Base-by-base conservation (phyloP, 805 yeast genomes). In the Schwanniomyces polymorphus region DNA sequence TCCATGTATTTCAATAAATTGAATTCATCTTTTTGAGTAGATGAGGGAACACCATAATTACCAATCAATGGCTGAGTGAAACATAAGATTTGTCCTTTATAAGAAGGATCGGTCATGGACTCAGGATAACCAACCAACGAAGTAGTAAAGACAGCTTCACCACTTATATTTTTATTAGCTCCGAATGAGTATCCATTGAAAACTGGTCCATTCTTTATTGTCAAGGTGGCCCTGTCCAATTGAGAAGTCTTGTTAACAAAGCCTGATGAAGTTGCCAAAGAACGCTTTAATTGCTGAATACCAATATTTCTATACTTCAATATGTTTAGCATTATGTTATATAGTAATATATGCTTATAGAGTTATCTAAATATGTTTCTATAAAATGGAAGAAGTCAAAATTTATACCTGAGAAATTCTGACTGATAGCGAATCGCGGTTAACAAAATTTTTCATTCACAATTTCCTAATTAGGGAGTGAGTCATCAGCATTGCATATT, bases 71-170 rank as follows among this genome's bases (percentile, higher is more conserved):
- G 99, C 70, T 91, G 97, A 7, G 99, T 94, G 73, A 94, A 89
- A 51, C 94, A 96, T 56, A 94, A 81, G 57, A 94, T 94, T 75
- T 94, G 99, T 43, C 99, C 99, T 59, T 84, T 85, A 70, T 94
- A 94, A 6, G 97, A 91, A 33, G 99, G 99, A 69, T 94, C 99
- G 18, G 99, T 94, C 95, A 94, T 91, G 7, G 97, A 88, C 70
- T 94, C 99, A 14, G 99, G 98, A 70, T 94, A 94, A 16, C 99
- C 99, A 10, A 94, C 99, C 68, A 95, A 78, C 7, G 97, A 94
- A 28, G 99, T 95, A 41, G 97, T 90, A 76, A 94, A 94, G 39
- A 95, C 99, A 27, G 97, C 96, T 70, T 94, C 99, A 53, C 99
- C 99, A 49, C 95, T 85, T 52, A 90, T 82, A 53, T 91, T 89